Evolutionary conservation across 2,329 filamentous ascomycete genomes (phyloP), one percentile per base, ranked within the genome.

Genomic region (Aspergillus intermedius): DNA sequence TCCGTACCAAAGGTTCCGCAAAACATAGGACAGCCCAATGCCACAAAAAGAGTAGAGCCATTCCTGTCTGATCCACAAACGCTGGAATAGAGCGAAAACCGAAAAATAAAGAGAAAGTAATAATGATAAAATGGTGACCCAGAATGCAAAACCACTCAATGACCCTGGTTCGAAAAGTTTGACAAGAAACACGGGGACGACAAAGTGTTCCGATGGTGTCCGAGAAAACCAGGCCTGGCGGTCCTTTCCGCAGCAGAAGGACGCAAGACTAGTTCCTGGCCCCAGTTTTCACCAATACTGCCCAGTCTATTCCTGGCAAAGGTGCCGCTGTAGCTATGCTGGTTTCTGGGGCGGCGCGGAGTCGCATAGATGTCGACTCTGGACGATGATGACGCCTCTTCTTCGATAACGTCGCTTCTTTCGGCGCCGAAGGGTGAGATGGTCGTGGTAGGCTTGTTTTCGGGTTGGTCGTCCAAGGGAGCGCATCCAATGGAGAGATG

Each of bases 131-230:
- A 41, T 23, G 19, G 3, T 4, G 9, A 41, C 23, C 21, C 15
- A 41, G 3, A 23, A 13, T 10, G 8, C 15, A 41, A 41, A 41
- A 9, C 21, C 23, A 17, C n/a, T 25, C n/a, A 28, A 28, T 28
- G 13, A 10, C 21, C 42, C 17, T 42, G 22, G 17, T 42, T 42
- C 10, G 17, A 21, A 7, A 25, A 21, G 7, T 32, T 21, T n/a
- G 50, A 50, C 34, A 59, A 43, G 25, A 53, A 54, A 45, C 49
- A 53, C 10, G 59, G 59, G 15, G 59, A 58, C 3, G 59, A 61
- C 42, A 56, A 44, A 22, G 58, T 60, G 44, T 52, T 56, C 10
- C 58, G 53, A 46, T 60, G 57, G 4, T 35, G 34, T 19, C 49
- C 50, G 19, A 43, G 42, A n/a, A 47, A 37, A 2, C 53, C 28